Conservation (phyloP, 345 rosid species). For the Cardamine chenopodiifolia region DNA sequence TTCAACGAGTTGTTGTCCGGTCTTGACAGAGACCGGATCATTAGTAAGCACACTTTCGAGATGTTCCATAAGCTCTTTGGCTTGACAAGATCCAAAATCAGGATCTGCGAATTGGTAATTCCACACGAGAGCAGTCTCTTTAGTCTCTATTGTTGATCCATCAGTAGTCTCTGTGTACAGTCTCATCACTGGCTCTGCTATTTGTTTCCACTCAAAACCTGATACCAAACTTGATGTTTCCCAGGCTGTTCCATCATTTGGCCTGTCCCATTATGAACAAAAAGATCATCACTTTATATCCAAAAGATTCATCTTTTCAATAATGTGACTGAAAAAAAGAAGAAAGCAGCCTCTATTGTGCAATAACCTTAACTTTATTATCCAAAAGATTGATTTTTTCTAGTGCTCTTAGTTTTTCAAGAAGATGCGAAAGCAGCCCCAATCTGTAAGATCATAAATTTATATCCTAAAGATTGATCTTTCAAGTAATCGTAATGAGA, state of each 20-base stretch:
- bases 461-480: background rate
- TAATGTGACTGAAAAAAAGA: background rate
- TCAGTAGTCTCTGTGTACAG: conserved; percentile 92
- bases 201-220: conserved; percentile 86
- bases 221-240: conserved; percentile 67
- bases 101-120: conserved; percentile 85
- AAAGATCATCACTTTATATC: background rate
- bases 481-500: background rate
- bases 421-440: background rate
- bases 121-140: conserved; percentile 92
- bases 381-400: background rate
- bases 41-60: conserved; percentile 91
- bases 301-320: conserved; percentile 1
- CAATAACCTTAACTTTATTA: conserved; percentile 4
- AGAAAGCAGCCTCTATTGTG: conserved; percentile 21
- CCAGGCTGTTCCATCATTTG: conserved; percentile 68
- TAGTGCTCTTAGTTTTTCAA: background rate
- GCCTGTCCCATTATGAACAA: conserved; percentile 48
- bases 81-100: conserved; percentile 97
- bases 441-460: background rate
- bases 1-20: conserved; percentile 86
- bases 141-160: conserved; percentile 86
- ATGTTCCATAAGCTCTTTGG: conserved; percentile 94
- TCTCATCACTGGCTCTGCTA: conserved; percentile 96
- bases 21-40: conserved; percentile 89